Percentiles rank a stretch among this genome's conserved stretches.
Conservation (phyloP, 2,329 filamentous ascomycete genomes). For the Ceratocystis diversiconidia region DNA sequence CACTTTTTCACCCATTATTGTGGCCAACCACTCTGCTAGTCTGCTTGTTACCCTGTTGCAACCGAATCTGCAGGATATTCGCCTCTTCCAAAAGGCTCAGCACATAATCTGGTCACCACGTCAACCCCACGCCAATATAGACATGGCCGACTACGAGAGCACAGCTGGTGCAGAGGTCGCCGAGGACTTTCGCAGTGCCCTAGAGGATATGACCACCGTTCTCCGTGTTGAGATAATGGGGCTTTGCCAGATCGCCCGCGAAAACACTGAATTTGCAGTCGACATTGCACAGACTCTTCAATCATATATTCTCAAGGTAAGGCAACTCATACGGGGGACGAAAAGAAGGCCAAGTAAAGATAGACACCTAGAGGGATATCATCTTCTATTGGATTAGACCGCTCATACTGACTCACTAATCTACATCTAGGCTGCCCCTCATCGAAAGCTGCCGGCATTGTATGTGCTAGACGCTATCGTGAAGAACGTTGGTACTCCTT, state of each 20-base stretch:
- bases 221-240: conserved; percentile 94
- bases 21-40: background rate
- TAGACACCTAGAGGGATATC: background rate
- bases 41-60: background rate
- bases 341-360: background rate
- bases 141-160: conserved; percentile 15
- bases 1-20: background rate
- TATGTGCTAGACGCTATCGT: conserved; percentile 97
- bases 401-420: conserved; percentile 7
- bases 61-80: background rate
- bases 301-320: conserved; percentile 88
- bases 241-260: conserved; percentile 90
- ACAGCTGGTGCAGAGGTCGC: conserved; percentile 50
- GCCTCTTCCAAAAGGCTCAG: background rate
- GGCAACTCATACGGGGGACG: conserved; percentile 24
- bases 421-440: conserved; percentile 56
- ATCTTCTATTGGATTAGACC: background rate
- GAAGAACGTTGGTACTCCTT: conserved; percentile 96
- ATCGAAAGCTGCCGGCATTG: conserved; percentile 84
- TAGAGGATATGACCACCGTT: conserved; percentile 84
- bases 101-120: background rate
- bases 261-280: conserved; percentile 90
- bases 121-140: background rate
- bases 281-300: conserved; percentile 83
- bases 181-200: conserved; percentile 82